Evolutionary conservation across 768 basidiomycete genomes (phyloP), one percentile per base, ranked within the genome.

Genomic region (Suillus subaureus): DNA sequence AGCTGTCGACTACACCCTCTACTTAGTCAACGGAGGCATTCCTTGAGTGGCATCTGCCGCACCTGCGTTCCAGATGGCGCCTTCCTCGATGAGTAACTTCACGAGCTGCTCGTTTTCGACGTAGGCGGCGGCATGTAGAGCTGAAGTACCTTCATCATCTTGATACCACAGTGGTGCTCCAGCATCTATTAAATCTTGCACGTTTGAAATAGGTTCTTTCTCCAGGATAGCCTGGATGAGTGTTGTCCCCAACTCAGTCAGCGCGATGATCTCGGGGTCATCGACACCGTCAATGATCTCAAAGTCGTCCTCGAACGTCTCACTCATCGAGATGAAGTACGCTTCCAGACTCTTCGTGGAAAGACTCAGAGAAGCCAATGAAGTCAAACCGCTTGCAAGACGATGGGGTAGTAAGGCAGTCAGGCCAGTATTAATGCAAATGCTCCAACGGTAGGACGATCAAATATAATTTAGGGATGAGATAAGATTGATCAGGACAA

Each of bases 61-160:
- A 88, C 94, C 88, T 70, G 92, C 84, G 76, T 96, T 97, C 97
- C 97, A 99, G 0, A 94, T 74, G 1, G 94, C 96, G 15, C 97
- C 96, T 63, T 86, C 83, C n/a, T 88, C 82, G 33, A 99, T 82
- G 40, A 99, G 81, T 7, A 84, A 72, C 62, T 84, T 83, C 13
- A 91, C 82, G 18, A 97, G 79, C n/a, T 82, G 80, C 2, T 82
- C 73, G 69, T 91, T 86, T 70, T 90, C 88, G 55, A 84, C 76
- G 69, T 91, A 94, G 1, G 89, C 91, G 15, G 93, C 97, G 18
- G 93, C 94, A 73, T 99, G 97, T 54, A 99, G 77, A 21, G 89
- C 83, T 6, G 94, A 94, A 68, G 88, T 89, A 1, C 95, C 96
- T 69, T 91, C 87, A 57, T 87, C 85, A 73, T 91, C 91, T 77